Evolutionary conservation across 2,329 filamentous ascomycete genomes (phyloP).

Genomic region (Aspergillus amoenus): DNA sequence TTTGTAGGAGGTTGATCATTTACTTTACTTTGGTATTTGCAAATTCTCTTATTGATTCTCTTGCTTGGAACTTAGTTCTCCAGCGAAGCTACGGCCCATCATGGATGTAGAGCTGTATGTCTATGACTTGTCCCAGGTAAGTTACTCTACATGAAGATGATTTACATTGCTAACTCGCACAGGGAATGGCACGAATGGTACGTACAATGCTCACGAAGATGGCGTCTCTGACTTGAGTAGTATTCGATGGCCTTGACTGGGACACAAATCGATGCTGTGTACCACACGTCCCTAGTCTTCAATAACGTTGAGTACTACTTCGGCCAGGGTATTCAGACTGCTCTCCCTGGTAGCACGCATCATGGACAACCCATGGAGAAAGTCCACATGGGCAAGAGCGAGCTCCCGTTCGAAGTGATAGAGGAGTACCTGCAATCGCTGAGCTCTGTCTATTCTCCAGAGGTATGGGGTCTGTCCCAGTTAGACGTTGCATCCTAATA

Average conservation of each 20-base stretch:
- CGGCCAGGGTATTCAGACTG: slow-evolving; percentile 81
- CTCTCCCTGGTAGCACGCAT: slow-evolving; percentile 78
- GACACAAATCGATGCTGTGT: slow-evolving; percentile 82
- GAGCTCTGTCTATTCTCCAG: slow-evolving; percentile 75
- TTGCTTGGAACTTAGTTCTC: neutral
- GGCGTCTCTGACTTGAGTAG: slow-evolving; percentile 31
- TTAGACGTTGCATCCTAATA: neutral
- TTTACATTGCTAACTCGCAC: slow-evolving; percentile 19
- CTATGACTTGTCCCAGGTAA: slow-evolving; percentile 69
- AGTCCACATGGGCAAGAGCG: slow-evolving; percentile 71
- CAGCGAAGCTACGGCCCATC: neutral
- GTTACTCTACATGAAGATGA: slow-evolving; percentile 21
- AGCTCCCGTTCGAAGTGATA: slow-evolving; percentile 76
- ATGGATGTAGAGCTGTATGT: slow-evolving; percentile 79
- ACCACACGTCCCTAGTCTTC: slow-evolving; percentile 89
- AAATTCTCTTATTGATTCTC: neutral
- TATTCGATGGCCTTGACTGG: slow-evolving; percentile 62
- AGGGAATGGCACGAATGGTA: slow-evolving; percentile 58
- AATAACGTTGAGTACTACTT: slow-evolving; percentile 87
- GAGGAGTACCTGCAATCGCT: slow-evolving; percentile 85
- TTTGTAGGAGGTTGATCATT: neutral
- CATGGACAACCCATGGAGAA: slow-evolving; percentile 80
- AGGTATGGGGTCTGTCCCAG: slow-evolving; percentile 48
- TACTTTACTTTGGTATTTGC: neutral
- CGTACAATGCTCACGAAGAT: slow-evolving; percentile 11